Percentiles rank a stretch among this genome's conserved stretches.
Conservation (phyloP, 305 asterid genomes). For the Fraxinus floribunda region DNA sequence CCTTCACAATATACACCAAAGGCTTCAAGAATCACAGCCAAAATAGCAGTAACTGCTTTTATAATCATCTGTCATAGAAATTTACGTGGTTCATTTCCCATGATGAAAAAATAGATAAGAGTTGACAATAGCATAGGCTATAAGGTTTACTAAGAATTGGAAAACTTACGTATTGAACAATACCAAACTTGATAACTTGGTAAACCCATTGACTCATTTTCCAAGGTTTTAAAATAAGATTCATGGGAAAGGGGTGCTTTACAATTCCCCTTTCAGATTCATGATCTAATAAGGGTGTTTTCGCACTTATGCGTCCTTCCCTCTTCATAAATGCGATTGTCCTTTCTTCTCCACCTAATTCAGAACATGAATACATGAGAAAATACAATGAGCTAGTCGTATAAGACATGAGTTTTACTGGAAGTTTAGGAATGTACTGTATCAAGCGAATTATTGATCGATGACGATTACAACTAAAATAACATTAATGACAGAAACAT, state of each 20-base stretch:
- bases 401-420: neutral
- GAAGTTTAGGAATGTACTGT: neutral
- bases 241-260: slow-evolving; percentile 87
- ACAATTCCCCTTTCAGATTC: slow-evolving; percentile 74
- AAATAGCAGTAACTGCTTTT: slow-evolving; percentile 78
- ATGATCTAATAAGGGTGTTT: slow-evolving; percentile 73
- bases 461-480: slow-evolving; percentile 20
- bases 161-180: slow-evolving; percentile 90
- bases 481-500: slow-evolving; percentile 11
- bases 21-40: slow-evolving; percentile 91
- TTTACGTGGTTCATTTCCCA: slow-evolving; percentile 15
- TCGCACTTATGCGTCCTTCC: slow-evolving; percentile 78
- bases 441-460: neutral
- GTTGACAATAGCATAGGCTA: slow-evolving; percentile 9
- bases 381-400: slow-evolving; percentile 5
- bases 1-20: slow-evolving; percentile 95
- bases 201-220: slow-evolving; percentile 82
- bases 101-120: slow-evolving; percentile 16
- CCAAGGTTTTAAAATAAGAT: slow-evolving; percentile 81
- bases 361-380: slow-evolving; percentile 18
- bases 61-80: slow-evolving; percentile 82
- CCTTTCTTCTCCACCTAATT: slow-evolving; percentile 93
- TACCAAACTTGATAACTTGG: slow-evolving; percentile 92
- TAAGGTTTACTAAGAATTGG: slow-evolving; percentile 25
- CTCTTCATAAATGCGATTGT: slow-evolving; percentile 83